These are phyloP conservation scores for Angomonas desouzai DNA, from an alignment of 208 protist genomes.

Conservation along the genomic window DNA sequence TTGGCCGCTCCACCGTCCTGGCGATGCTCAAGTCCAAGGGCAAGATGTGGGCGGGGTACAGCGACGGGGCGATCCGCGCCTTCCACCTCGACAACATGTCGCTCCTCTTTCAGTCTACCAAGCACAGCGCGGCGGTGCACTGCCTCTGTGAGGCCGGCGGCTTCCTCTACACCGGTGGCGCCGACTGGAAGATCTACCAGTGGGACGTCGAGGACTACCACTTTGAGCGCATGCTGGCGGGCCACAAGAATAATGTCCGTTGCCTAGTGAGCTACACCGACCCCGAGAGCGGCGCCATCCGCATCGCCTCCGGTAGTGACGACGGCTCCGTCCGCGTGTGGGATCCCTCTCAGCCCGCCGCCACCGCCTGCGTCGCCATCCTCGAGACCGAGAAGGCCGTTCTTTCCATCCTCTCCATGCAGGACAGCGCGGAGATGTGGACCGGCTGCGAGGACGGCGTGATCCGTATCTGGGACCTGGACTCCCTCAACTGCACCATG, in stretches of 20 bases:
- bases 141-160: constrained; percentile 33
- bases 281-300: constrained; percentile 25
- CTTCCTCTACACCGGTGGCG: constrained; percentile 57
- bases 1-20: constrained; percentile 21
- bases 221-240: constrained; percentile 51
- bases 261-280: constrained; percentile 39
- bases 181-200: constrained; percentile 71
- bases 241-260: constrained; percentile 57
- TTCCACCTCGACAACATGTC: constrained; percentile 26
- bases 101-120: constrained; percentile 36
- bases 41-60: constrained; percentile 58
- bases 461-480: constrained; percentile 58
- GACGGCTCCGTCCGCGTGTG: constrained; percentile 61
- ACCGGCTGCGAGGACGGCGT: constrained; percentile 47
- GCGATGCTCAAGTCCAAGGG: constrained; percentile 24
- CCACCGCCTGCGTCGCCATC: constrained; percentile 44
- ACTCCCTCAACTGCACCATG: constrained; percentile 28
- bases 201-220: constrained; percentile 51
- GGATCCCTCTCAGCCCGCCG: constrained; percentile 24
- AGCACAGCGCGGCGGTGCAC: constrained; percentile 58
- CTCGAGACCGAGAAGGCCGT: constrained; percentile 35
- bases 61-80: constrained; percentile 53
- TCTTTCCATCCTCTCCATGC: constrained; percentile 28
- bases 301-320: constrained; percentile 55
- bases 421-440: constrained; percentile 57